Percentiles rank a stretch among this genome's conserved stretches.
These are phyloP conservation scores for Trichoderma sp. DNA, from an alignment of 2,329 filamentous ascomycete genomes.

Conservation along the genomic window DNA sequence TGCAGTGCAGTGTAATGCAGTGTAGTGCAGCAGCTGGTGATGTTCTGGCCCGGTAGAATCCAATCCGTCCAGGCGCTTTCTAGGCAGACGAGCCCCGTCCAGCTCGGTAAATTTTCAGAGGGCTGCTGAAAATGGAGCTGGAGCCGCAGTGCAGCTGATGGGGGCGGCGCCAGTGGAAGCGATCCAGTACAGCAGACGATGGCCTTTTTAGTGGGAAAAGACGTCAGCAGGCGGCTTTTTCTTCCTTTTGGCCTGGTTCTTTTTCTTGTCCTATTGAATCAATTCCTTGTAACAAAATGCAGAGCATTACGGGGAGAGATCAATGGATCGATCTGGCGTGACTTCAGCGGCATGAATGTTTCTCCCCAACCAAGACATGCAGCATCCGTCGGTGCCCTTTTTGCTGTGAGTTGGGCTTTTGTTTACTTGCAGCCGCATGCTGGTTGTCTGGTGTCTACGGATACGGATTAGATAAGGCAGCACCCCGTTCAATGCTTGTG, in stretches of 20 bases:
- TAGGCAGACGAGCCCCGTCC: constrained; percentile 5
- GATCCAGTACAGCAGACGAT: constrained; percentile 5
- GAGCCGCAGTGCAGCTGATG: neutral
- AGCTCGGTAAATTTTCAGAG: neutral
- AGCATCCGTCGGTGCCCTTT: neutral
- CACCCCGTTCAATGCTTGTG: neutral
- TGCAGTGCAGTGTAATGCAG: neutral
- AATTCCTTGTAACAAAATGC: neutral
- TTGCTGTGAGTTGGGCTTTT: neutral
- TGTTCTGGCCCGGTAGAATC: neutral
- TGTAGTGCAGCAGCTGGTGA: neutral
- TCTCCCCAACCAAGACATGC: neutral
- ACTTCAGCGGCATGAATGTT: neutral
- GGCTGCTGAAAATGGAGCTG: constrained; percentile 3
- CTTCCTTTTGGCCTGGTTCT: neutral
- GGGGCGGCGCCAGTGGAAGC: neutral
- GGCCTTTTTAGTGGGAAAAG: neutral
- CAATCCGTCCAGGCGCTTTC: neutral
- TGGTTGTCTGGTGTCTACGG: neutral
- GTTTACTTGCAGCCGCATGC: neutral
- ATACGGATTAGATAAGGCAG: constrained; percentile 2
- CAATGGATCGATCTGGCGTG: neutral
- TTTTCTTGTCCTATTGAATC: neutral
- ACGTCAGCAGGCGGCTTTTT: neutral
- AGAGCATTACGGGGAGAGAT: neutral